Base-by-base conservation (phyloP, 129 eudicot genomes). In the Pulicaria dysenterica region DNA sequence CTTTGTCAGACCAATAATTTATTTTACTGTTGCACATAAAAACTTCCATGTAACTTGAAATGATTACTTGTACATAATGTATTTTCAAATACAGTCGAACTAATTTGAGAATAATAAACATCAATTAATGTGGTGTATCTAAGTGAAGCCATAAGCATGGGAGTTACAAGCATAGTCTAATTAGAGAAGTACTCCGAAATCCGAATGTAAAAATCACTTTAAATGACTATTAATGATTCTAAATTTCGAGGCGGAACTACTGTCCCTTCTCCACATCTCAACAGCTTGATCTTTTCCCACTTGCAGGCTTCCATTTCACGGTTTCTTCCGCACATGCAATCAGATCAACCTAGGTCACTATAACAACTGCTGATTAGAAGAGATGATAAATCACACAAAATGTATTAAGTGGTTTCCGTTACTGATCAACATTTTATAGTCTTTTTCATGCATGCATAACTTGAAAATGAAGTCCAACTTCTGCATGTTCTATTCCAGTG, bases 41-140 rank as follows among this genome's bases (percentile, higher is more conserved):
- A 24, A 24, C 1, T 24, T 24, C 2, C 31, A 24, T 2, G 31
- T 24, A 24, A 24, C 31, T 24, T 24, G 2, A 24, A 24, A 24
- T 1, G 31, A 24, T 24, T 24, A 2, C 31, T 24, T 24, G 31
- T 24, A 24, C 31, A 24, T 24, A 2, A 24, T 24, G 31, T 24
- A 24, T 24, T 24, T 24, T 24, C 31, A 24, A 24, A 24, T 24
- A 24, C 31, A 24, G 31, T 24, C 31, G 2, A 24, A 24, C 31
- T 24, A 24, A 24, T 24, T 24, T 24, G 31, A 24, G 31, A 24
- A 24, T 24, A 24, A 24, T 24, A 24, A 63, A 63, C 51, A 63
- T 63, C 69, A 63, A 63, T 42, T 14, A 14, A 63, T 63, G 15
- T 63, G 49, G 40, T 63, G 36, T 17, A 63, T 41, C 50, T 62